These are phyloP conservation scores for Barbatosphaeria neglecta DNA, from an alignment of 495 filamentous ascomycete genomes.

Conservation along the genomic window DNA sequence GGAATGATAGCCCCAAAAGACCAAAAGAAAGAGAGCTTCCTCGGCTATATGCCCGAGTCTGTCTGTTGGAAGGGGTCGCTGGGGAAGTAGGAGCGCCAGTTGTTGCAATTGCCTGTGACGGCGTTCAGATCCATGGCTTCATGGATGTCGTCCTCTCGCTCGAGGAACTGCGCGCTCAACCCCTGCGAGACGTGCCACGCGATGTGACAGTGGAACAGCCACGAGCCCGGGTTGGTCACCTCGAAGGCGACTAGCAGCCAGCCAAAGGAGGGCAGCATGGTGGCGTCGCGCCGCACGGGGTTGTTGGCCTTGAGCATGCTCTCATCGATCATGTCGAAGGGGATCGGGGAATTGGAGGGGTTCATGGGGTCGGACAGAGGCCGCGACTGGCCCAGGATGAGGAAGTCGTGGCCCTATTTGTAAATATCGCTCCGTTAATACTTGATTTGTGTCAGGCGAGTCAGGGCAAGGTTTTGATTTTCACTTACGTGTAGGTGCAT, in stretches of 20 bases:
- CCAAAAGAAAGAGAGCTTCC: background rate
- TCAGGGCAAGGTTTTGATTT: background rate
- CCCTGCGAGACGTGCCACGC: conserved; percentile 31
- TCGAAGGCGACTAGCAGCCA: conserved; percentile 35
- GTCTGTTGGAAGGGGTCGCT: background rate
- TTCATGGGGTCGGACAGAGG: background rate
- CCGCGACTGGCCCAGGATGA: conserved; percentile 28
- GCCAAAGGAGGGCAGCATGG: conserved; percentile 31
- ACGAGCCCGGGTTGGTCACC: conserved; percentile 38
- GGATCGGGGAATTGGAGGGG: conserved; percentile 10
- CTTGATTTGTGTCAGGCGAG: background rate
- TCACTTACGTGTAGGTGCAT: background rate
- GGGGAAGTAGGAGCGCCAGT: background rate
- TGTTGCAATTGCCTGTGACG: background rate
- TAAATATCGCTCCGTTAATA: background rate
- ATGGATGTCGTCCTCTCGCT: conserved; percentile 5
- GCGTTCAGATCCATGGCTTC: background rate
- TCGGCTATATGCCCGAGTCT: background rate
- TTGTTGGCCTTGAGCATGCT: conserved; percentile 21
- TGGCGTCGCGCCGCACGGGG: conserved; percentile 45
- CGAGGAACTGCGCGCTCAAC: conserved; percentile 31
- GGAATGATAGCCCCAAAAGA: background rate
- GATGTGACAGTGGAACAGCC: conserved; percentile 41
- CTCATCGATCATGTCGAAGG: conserved; percentile 13
- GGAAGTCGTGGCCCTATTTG: conserved; percentile 40